Percentiles rank a stretch among this genome's conserved stretches.
These are phyloP conservation scores for Umbelopsis sp. DNA, from an alignment of 371 early-diverging fungal species.

Conservation along the genomic window DNA sequence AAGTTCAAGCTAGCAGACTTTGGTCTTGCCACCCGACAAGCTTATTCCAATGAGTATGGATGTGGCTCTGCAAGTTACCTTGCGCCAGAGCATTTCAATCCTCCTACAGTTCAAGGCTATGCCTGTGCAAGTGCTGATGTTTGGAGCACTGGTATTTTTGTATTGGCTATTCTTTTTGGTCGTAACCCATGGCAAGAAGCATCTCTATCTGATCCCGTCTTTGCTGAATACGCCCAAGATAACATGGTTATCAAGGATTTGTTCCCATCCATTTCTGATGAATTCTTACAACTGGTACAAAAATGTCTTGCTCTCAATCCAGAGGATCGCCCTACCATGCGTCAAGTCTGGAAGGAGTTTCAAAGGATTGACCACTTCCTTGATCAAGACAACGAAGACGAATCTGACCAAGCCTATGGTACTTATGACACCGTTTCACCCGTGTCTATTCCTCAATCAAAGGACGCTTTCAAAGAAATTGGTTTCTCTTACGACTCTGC, in stretches of 20 bases:
- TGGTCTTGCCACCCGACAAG: constrained; percentile 79
- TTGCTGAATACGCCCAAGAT: constrained; percentile 56
- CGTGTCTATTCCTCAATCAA: constrained; percentile 2
- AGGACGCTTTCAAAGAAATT: constrained; percentile 4
- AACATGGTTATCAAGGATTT: constrained; percentile 49
- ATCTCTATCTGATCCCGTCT: constrained; percentile 53
- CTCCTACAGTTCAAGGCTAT: constrained; percentile 45
- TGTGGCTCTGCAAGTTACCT: constrained; percentile 77
- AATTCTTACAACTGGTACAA: neutral
- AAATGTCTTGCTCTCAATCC: neutral
- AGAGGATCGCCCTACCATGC: neutral
- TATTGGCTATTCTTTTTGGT: constrained; percentile 75
- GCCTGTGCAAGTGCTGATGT: constrained; percentile 71
- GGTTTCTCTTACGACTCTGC: constrained; percentile 14
- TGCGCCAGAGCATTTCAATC: constrained; percentile 67
- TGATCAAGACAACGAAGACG: neutral
- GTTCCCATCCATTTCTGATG: constrained; percentile 9
- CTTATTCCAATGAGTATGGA: constrained; percentile 73
- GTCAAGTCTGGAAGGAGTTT: neutral
- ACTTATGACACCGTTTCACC: constrained; percentile 2
- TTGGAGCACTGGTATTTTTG: constrained; percentile 80
- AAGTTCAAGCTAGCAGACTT: constrained; percentile 82
- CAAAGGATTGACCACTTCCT: constrained; percentile 14
- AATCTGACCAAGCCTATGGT: constrained; percentile 2
- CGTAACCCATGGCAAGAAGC: constrained; percentile 84